Base-by-base conservation (phyloP, 1,284 basidiomycete genomes). In the Cutaneotrichosporon sp. region DNA sequence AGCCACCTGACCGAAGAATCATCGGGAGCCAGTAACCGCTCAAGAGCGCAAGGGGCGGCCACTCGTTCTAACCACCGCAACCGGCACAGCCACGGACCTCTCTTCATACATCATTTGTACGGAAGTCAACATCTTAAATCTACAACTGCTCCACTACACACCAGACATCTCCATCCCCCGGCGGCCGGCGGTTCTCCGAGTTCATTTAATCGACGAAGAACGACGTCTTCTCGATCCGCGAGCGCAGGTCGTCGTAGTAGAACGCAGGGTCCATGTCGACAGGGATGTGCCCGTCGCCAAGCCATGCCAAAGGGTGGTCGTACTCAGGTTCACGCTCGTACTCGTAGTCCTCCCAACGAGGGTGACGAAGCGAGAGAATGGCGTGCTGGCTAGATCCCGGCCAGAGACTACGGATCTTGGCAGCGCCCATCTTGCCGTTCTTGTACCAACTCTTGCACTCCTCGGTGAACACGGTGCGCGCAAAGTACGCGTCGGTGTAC, bases 271-370 rank as follows among this genome's bases (percentile, higher is more conserved):
- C 63, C 30, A 60, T n/a, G 22, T 62, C 22, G n/a, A 55, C 30
- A 1, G 66, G 53, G 9, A 67, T 56, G 58, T 67, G 56, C 32
- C 66, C 66, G 36, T 67, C 56, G 36, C 66, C 66, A 13, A 67
- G 63, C 66, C 66, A 67, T 30, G 49, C 46, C 66, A 67, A 65
- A 4, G 47, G 10, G 46, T 64, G 36, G 8, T 52, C 30, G 61
- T 65, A 67, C 7, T 51, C 61, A 1, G 53, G 34, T 4, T 32
- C 32, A 40, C 63, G 60, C 58, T 65, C 64, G 51, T 64, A 63
- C 5, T 73, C 67, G 53, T 63, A 78, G 60, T 78, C 77, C 63
- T 79, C 77, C 74, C 74, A 79, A 0, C 76, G 67, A 0, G 74
- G 73, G 42, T 76, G 11, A 10, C 62, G 60, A 50, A 72, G 64